Evolutionary conservation across 1,284 basidiomycete genomes (phyloP).

Genomic region (Trichosporon sp.): DNA sequence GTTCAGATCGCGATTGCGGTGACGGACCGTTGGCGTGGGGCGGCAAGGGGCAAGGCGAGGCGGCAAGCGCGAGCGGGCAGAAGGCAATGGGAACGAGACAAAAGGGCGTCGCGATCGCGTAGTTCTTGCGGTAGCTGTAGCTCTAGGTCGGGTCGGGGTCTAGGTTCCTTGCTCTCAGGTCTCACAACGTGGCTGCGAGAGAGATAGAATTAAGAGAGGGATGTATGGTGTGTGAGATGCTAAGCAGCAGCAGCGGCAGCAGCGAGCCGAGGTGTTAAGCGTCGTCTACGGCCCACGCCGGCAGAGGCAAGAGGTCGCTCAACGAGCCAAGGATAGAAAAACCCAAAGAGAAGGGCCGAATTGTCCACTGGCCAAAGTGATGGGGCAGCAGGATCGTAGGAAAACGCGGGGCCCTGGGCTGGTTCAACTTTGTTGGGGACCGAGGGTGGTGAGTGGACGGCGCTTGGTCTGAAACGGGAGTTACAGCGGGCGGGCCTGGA

Average conservation of each 20-base stretch:
- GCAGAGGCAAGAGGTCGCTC: no score
- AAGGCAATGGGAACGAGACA: no score
- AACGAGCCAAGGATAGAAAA: neutral
- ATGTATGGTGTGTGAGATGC: neutral
- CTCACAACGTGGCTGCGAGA: neutral
- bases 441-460: no score
- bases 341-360: neutral
- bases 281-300: neutral
- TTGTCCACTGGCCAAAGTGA: neutral
- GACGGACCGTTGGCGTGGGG: neutral
- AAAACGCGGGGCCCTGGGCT: constrained; percentile 2
- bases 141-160: no score
- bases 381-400: constrained; percentile 1
- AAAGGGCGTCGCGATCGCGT: neutral
- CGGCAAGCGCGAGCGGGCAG: no score
- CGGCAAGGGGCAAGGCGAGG: neutral
- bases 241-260: no score
- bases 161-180: no score
- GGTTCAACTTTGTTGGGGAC: constrained; percentile 1
- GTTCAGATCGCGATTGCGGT: neutral
- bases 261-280: no score
- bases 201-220: no score
- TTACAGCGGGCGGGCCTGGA: neutral
- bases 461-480: neutral
- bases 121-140: no score